Evolutionary conservation across 768 basidiomycete genomes (phyloP).

Genomic region (Rhizopogon vinicolor): DNA sequence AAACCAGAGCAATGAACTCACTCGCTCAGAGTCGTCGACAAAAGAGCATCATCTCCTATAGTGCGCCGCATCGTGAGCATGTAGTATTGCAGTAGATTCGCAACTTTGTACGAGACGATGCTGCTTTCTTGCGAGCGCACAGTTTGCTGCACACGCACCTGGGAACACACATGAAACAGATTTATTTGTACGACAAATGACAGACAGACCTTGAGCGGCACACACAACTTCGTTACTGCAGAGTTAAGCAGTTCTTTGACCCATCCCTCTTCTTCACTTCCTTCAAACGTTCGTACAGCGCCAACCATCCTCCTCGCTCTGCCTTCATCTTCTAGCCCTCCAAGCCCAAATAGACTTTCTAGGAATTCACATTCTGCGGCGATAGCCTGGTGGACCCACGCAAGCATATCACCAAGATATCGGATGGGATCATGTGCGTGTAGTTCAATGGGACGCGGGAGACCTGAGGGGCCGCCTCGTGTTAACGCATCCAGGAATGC

Average conservation of each 20-base stretch:
- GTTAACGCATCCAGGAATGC: slow-evolving; percentile 86
- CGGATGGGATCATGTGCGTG: slow-evolving; percentile 97
- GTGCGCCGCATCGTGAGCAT: slow-evolving; percentile 89
- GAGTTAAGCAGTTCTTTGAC: slow-evolving; percentile 77
- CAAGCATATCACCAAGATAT: slow-evolving; percentile 97
- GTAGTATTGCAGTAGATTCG: slow-evolving; percentile 95
- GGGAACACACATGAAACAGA: not conserved
- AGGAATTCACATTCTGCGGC: slow-evolving; percentile 95
- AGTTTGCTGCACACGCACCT: slow-evolving; percentile 92
- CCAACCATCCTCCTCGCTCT: slow-evolving; percentile 64
- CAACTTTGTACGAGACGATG: slow-evolving; percentile 88
- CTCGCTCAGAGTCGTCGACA: slow-evolving; percentile 79
- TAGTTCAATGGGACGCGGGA: slow-evolving; percentile 91
- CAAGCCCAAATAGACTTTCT: slow-evolving; percentile 77
- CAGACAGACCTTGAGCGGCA: slow-evolving; percentile 74
- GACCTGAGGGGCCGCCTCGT: slow-evolving; percentile 77
- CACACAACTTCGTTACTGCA: slow-evolving; percentile 76
- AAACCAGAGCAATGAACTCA: slow-evolving; percentile 29
- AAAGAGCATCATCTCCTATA: slow-evolving; percentile 76
- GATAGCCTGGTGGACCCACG: slow-evolving; percentile 96
- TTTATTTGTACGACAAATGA: not conserved
- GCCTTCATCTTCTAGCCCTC: slow-evolving; percentile 19
- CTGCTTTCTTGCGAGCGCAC: slow-evolving; percentile 91
- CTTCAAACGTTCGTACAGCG: slow-evolving; percentile 49
- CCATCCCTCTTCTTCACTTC: slow-evolving; percentile 71